Base-by-base conservation (phyloP, 371 early-diverging fungal genomes). In the Chytridium lagenaria region DNA sequence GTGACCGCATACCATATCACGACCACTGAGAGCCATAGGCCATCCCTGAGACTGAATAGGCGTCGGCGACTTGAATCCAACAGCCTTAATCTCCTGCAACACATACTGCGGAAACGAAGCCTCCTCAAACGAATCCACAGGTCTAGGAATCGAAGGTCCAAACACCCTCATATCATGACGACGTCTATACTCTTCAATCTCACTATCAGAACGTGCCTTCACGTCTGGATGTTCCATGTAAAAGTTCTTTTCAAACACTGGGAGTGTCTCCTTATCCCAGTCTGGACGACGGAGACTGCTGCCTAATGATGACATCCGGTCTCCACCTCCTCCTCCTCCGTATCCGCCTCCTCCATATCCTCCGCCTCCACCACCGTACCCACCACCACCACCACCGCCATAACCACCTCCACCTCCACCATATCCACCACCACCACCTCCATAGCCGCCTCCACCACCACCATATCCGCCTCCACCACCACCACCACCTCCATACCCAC, bases 21-120 rank as follows among this genome's bases (percentile, higher is more conserved):
- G 89, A 69, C 99, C 99, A 52, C 92, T 91, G 40, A 99, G 89
- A 16, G 99, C 99, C 98, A 98, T 98, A 12, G 99, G 98, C 98
- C 98, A 98, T 64, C 99, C 99, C 82, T 99, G 99, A 31, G 96
- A 92, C 86, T 99, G 99, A 78, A 99, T 99, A 40, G 98, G 86
- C 0, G 99, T 99, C 36, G 99, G 99, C 2, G 84, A 83, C 30
- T 86, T 83, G 85, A 96, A 99, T 0, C 97, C 96, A 64, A 92
- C 89, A 55, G 89, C 87, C 40, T 83, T 72, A 51, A 99, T 90
- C 79, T 95, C 95, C 65, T 90, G 86, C 77, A 98, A 86, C 30
- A 99, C 82, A 64, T 85, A 61, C 87, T 81, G 90, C 22, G 87
- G 87, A 79, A 91, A 90, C 19, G 83, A 77, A 15, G 86, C 77